Evolutionary conservation across 2,329 filamentous ascomycete species (phyloP).

Genomic region (Alternaria tenuissima): DNA sequence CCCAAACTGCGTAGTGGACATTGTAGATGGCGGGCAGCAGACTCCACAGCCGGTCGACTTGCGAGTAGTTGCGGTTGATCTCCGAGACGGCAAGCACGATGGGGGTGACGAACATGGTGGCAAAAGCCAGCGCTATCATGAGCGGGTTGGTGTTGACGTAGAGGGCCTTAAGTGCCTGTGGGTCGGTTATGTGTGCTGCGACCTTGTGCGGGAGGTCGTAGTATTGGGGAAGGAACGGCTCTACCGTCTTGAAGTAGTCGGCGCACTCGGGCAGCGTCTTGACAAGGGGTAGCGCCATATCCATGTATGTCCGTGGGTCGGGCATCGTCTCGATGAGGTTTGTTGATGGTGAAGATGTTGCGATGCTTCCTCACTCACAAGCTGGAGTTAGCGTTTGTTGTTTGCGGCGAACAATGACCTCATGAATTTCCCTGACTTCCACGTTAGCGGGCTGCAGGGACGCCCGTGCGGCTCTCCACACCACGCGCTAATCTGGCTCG

Average conservation of each 20-base stretch:
- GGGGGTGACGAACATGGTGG: conserved; percentile 72
- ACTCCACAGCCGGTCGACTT: conserved; percentile 93
- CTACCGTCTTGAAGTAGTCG: conserved; percentile 76
- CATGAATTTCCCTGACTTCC: conserved; percentile 28
- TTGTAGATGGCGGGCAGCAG: conserved; percentile 88
- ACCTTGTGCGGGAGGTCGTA: conserved; percentile 54
- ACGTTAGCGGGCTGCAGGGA: conserved; percentile 12
- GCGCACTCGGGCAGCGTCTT: conserved; percentile 76
- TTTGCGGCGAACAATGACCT: conserved; percentile 32
- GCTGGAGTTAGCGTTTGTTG: conserved; percentile 5
- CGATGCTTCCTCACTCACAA: conserved; percentile 1
- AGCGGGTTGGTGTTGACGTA: conserved; percentile 90
- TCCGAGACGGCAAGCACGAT: conserved; percentile 81
- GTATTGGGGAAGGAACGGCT: conserved; percentile 77
- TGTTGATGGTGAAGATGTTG: conserved; percentile 3
- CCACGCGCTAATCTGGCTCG: conserved; percentile 32
- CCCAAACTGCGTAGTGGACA: conserved; percentile 84
- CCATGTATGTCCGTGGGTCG: conserved; percentile 33
- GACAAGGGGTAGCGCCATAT: conserved; percentile 71
- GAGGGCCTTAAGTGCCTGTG: conserved; percentile 70
- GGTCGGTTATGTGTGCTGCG: conserved; percentile 66
- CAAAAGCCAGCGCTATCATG: conserved; percentile 75
- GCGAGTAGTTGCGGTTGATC: conserved; percentile 93
- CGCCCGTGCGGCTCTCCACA: conserved; percentile 23
- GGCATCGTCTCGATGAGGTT: conserved; percentile 53